Conservation (phyloP, 2,329 filamentous ascomycete genomes). For the Calonectria fujianensis region DNA sequence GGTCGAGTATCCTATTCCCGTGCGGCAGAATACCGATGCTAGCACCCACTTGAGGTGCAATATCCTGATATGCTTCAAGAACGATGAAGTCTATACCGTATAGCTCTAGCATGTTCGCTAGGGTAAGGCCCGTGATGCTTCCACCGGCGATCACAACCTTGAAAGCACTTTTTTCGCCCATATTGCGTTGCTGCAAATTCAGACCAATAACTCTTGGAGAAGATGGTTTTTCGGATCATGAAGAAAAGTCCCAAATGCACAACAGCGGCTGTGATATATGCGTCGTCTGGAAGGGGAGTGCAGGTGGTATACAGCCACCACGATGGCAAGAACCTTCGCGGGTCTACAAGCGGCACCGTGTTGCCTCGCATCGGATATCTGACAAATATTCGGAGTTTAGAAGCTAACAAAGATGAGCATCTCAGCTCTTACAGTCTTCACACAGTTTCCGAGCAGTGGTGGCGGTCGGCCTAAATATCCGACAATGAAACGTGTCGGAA, state of each 20-base stretch:
- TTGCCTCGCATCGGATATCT: not conserved
- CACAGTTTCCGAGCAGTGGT: not conserved
- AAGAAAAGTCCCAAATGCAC: not conserved
- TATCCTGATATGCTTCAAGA: constrained; percentile 65
- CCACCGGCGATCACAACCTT: constrained; percentile 43
- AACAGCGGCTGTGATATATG: not conserved
- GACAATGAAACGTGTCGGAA: not conserved
- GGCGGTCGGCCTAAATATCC: not conserved
- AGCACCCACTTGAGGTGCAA: constrained; percentile 69
- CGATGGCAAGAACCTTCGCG: no score
- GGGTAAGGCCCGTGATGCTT: constrained; percentile 37
- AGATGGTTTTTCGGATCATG: not conserved
- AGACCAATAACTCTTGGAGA: not conserved
- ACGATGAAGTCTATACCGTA: constrained; percentile 67
- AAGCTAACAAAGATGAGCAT: fast-evolving
- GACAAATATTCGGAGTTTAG: not conserved
- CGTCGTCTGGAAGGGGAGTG: not conserved
- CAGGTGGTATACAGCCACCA: not conserved
- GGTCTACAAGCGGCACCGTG: not conserved
- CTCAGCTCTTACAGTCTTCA: not conserved
- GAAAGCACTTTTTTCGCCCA: constrained; percentile 37
- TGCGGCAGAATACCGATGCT: constrained; percentile 67
- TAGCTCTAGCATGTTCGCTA: constrained; percentile 47
- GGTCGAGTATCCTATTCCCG: constrained; percentile 68
- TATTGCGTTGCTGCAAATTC: constrained; percentile 8